Evolutionary conservation across 805 yeast genomes (phyloP).

Genomic region (Metschnikowia matae): DNA sequence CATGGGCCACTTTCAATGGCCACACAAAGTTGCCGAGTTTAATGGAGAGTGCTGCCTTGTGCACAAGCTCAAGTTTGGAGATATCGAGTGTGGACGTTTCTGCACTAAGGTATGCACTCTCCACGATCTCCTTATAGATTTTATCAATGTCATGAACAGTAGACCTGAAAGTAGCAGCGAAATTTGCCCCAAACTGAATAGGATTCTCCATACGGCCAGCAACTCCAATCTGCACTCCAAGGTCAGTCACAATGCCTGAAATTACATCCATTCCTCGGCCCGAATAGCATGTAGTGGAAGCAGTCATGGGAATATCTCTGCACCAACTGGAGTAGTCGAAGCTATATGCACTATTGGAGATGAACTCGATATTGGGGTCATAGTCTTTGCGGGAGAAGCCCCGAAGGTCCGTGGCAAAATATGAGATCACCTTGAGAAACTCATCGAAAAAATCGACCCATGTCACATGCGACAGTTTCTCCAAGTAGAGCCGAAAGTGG

Average conservation of each 20-base stretch:
- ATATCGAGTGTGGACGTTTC: constrained; percentile 9
- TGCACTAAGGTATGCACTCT: neutral
- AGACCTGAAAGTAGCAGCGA: constrained; percentile 9
- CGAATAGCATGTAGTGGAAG: constrained; percentile 24
- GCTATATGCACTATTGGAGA: constrained; percentile 34
- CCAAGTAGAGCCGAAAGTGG: constrained; percentile 38
- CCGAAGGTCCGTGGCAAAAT: constrained; percentile 41
- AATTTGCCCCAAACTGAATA: constrained; percentile 11
- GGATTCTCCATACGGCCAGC: constrained; percentile 40
- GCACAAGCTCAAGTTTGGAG: constrained; percentile 11
- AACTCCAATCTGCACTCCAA: constrained; percentile 44
- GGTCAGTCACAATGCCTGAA: constrained; percentile 46
- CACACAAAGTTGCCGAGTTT: constrained; percentile 8
- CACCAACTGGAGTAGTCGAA: constrained; percentile 50
- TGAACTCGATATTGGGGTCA: constrained; percentile 11
- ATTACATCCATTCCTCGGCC: constrained; percentile 46
- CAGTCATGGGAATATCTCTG: constrained; percentile 26
- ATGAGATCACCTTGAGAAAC: constrained; percentile 41
- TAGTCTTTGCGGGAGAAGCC: constrained; percentile 10
- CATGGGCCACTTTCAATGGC: constrained; percentile 7
- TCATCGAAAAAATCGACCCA: constrained; percentile 35
- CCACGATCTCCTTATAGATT: constrained; percentile 9
- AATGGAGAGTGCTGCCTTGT: constrained; percentile 10
- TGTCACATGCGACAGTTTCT: constrained; percentile 30
- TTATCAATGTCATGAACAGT: constrained; percentile 11